phyloP scores from a whole-genome alignment of 495 filamentous ascomycete genomes.

The Ramalina peruviana region DNA sequence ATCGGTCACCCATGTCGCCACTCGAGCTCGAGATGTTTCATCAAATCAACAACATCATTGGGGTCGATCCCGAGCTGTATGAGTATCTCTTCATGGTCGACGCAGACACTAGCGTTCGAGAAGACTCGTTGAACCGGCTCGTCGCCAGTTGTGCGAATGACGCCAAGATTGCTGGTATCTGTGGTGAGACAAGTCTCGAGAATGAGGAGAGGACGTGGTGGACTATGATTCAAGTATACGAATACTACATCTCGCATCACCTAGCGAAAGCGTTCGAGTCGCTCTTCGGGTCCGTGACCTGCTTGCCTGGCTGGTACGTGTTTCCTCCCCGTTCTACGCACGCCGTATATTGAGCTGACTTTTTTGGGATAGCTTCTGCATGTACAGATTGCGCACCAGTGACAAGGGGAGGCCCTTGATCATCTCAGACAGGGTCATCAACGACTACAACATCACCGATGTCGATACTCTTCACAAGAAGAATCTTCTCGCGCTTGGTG shows the following conservation, averaged over 20 bases:
- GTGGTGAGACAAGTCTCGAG: slow-evolving; percentile 90
- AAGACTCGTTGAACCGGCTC: slow-evolving; percentile 83
- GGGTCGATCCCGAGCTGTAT: slow-evolving; percentile 92
- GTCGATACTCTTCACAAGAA: slow-evolving; percentile 98
- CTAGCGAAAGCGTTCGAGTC: slow-evolving; percentile 94
- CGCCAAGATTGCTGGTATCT: slow-evolving; percentile 92
- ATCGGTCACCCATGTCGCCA: slow-evolving; percentile 83
- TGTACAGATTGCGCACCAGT: slow-evolving; percentile 91
- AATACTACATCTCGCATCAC: slow-evolving; percentile 99
- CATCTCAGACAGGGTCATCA: slow-evolving; percentile 72
- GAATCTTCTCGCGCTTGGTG: slow-evolving; percentile 86
- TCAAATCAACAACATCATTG: slow-evolving; percentile 98
- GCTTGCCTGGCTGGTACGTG: slow-evolving; percentile 93
- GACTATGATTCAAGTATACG: slow-evolving; percentile 99
- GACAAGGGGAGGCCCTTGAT: slow-evolving; percentile 87
- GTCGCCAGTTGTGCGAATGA: slow-evolving; percentile 90
- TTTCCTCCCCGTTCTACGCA: slow-evolving; percentile 1
- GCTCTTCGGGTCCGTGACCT: slow-evolving; percentile 93
- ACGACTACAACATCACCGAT: slow-evolving; percentile 73
- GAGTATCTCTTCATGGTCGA: slow-evolving; percentile 97
- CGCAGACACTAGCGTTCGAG: slow-evolving; percentile 87
- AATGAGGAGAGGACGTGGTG: slow-evolving; percentile 92
- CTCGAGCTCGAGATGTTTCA: slow-evolving; percentile 97
- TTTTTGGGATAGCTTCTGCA: slow-evolving; percentile 61
- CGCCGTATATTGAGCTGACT: no score